These are phyloP conservation scores for Lecanicillium sp. DNA, from an alignment of 2,329 filamentous ascomycete species.

Conservation along the genomic window DNA sequence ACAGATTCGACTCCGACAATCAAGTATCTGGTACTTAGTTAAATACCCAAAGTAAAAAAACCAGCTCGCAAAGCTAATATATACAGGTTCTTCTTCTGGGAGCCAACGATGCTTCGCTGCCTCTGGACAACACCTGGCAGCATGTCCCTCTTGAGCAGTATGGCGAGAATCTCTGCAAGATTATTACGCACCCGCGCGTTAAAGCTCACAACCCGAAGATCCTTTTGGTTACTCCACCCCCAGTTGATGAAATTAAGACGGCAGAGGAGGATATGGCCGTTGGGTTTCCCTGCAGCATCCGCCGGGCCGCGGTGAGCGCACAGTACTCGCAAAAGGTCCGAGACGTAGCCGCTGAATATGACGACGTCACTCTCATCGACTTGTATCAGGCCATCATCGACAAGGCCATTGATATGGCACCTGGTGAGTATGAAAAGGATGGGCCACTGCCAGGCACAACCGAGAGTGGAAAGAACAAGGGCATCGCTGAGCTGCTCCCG, in stretches of 20 bases:
- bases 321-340: conserved; percentile 56
- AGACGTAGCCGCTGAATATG: conserved; percentile 60
- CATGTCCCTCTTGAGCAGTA: conserved; percentile 74
- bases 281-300: conserved; percentile 39
- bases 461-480: conserved; percentile 43
- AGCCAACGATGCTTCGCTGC: conserved; percentile 79
- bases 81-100: conserved; percentile 71
- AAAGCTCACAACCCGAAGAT: conserved; percentile 64
- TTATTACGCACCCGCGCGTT: conserved; percentile 67
- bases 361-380: conserved; percentile 67
- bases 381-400: conserved; percentile 75
- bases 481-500: conserved; percentile 45
- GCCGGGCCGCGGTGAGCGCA: conserved; percentile 43
- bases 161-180: conserved; percentile 62
- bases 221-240: conserved; percentile 75
- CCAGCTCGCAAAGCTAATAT: conserved; percentile 18
- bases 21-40: conserved; percentile 55
- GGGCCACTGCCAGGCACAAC: conserved; percentile 45
- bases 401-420: conserved; percentile 54
- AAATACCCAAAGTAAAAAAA: background rate
- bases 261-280: conserved; percentile 40
- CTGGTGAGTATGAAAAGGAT: conserved; percentile 47
- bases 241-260: conserved; percentile 69
- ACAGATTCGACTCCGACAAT: conserved; percentile 51
- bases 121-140: conserved; percentile 57